Evolutionary conservation across 2,329 filamentous ascomycete species (phyloP).

Genomic region (Ustilaginoidea virens): DNA sequence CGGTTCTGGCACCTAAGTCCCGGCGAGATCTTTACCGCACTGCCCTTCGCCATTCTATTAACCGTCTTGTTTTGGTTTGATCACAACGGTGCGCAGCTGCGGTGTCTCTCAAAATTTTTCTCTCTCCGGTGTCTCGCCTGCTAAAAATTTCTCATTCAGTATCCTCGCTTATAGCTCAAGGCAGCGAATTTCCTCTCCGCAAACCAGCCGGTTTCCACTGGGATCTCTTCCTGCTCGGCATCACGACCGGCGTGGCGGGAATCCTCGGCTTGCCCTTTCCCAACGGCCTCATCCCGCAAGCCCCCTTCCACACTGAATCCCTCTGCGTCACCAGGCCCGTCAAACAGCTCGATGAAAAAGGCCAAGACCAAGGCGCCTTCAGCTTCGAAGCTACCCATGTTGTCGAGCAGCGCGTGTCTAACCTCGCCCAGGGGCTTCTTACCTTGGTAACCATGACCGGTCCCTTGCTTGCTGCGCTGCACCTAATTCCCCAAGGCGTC

Average conservation of each 20-base stretch:
- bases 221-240: slow-evolving; percentile 67
- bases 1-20: slow-evolving; percentile 65
- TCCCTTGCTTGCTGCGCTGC: slow-evolving; percentile 56
- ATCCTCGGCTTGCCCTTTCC: slow-evolving; percentile 67
- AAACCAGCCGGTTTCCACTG: slow-evolving; percentile 78
- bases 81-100: slow-evolving; percentile 50
- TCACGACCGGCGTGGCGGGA: slow-evolving; percentile 62
- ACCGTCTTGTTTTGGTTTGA: slow-evolving; percentile 85
- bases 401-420: slow-evolving; percentile 66
- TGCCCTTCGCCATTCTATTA: slow-evolving; percentile 73
- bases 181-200: slow-evolving; percentile 64
- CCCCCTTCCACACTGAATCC: slow-evolving; percentile 66
- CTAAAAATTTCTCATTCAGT: too few species aligned
- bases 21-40: slow-evolving; percentile 62
- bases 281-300: slow-evolving; percentile 72
- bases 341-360: slow-evolving; percentile 36
- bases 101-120: too few species aligned
- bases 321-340: slow-evolving; percentile 53
- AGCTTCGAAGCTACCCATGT: slow-evolving; percentile 41
- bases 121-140: not conserved
- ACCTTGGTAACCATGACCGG: slow-evolving; percentile 68
- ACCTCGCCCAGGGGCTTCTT: slow-evolving; percentile 61
- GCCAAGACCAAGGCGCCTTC: slow-evolving; percentile 39
- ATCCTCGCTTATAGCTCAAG: slow-evolving; percentile 69
- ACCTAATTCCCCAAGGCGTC: slow-evolving; percentile 66